Evolutionary conservation across 441 rosid genomes (phyloP), one percentile per base, ranked within the genome.

Genomic region (Populus trichocarpa): DNA sequence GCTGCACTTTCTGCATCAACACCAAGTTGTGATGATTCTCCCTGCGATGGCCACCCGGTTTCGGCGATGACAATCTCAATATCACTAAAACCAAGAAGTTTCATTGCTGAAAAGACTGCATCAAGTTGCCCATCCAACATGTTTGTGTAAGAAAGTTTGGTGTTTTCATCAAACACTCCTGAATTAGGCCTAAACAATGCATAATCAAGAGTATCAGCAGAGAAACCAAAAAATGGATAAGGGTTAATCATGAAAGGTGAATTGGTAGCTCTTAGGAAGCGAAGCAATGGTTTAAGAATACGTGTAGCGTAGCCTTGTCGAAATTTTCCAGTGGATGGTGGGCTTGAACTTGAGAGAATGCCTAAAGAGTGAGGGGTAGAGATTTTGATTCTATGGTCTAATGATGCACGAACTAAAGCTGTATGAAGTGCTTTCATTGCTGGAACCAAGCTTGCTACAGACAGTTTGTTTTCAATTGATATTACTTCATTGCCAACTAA

Each of bases 41-140:
- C 97, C 40, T 67, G 76, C 0, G 97, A 91, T 0, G 97, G 98
- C 98, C 97, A 93, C 2, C 97, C 98, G 0, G 97, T 95, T 77
- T 95, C 97, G 7, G 92, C 93, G 16, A 95, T 89, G 1, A 87
- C 95, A 25, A 95, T 91, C 81, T 88, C 97, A 16, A 95, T 74
- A 69, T 93, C 97, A 4, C 81, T n/a, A 32, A 89, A 93, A 0
- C 93, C 98, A 0, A 95, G 74, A 5, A 79, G 59, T 78, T 87
- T 88, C 87, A 95, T 86, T 16, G 97, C 95, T 3, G 94, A 90
- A 71, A 78, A 90, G 13, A 93, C 94, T 0, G 97, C 93, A 68
- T 93, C 98, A 9, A 95, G 86, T 75, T 93, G 97, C n/a, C 90
- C 98, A 23, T 95, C 95, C 26, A 95, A 69, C 97, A 95, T 91